phyloP scores from a whole-genome alignment of 768 basidiomycete genomes.

The Suillus brevipes region DNA sequence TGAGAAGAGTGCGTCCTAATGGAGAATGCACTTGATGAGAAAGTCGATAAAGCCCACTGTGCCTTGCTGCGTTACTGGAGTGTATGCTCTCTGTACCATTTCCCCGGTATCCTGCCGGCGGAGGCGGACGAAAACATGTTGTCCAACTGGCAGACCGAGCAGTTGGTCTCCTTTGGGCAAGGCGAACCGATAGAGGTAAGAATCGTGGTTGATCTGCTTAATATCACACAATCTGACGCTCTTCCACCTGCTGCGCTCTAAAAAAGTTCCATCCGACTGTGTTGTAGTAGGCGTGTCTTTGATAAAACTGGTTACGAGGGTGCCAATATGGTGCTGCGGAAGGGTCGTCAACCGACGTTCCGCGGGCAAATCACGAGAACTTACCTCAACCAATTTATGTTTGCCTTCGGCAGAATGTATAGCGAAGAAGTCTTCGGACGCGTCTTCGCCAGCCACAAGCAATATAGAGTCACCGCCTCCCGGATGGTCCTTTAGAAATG shows the following conservation, averaged over 20 bases:
- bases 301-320: slow-evolving; percentile 30
- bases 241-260: slow-evolving; percentile 52
- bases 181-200: slow-evolving; percentile 50
- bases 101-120: slow-evolving; percentile 41
- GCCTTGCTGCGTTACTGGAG: slow-evolving; percentile 48
- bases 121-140: slow-evolving; percentile 58
- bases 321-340: slow-evolving; percentile 49
- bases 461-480: slow-evolving; percentile 57
- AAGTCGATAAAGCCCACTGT: slow-evolving; percentile 50
- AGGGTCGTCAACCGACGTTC: slow-evolving; percentile 12
- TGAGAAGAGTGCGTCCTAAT: background rate
- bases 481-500: slow-evolving; percentile 56
- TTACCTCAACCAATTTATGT: slow-evolving; percentile 42
- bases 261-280: slow-evolving; percentile 33
- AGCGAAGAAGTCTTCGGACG: slow-evolving; percentile 63
- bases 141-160: slow-evolving; percentile 58
- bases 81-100: slow-evolving; percentile 58
- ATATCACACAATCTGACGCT: slow-evolving; percentile 39
- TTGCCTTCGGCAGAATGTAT: slow-evolving; percentile 59
- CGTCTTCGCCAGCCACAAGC: slow-evolving; percentile 57
- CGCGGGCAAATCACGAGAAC: background rate
- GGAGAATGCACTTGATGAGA: slow-evolving; percentile 46
- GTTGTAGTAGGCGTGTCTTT: slow-evolving; percentile 7
- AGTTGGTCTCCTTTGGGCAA: slow-evolving; percentile 40
- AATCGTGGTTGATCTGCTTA: slow-evolving; percentile 45